Evolutionary conservation across 768 basidiomycete genomes (phyloP), one percentile per base, ranked within the genome.

Genomic region (Tulasnella sp.): DNA sequence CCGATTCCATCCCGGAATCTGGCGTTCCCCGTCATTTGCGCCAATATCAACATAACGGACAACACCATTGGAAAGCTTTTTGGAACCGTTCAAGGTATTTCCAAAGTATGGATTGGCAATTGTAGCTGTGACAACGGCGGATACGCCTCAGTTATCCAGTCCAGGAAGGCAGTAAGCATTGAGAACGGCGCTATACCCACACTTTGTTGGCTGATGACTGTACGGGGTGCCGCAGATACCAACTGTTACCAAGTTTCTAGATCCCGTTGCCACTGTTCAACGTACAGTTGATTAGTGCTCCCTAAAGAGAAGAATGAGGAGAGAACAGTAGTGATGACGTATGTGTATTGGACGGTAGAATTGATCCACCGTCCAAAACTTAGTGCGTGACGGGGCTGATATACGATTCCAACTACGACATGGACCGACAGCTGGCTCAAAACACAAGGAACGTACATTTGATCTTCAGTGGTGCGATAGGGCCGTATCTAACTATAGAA

Each of bases 401-500:
- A 26, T 13, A 9, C 3, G 7, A 32, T 45, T 13, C 34, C 23
- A 62, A 49, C 74, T 76, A 77, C 63, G 73, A 73, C 29, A 64
- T 73, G 34, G 76, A 77, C 64, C 73, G 74, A 56, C 67, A 69
- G 29, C 68, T 77, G 29, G 77, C 76, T 2, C 58, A 72, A 61
- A 67, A 70, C 29, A 74, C 74, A 17, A 69, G 63, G 30, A 74
- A 72, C 27, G 72, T 77, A 55, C 71, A 74, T 58, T 67, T 77
- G 15, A 65, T 68, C 23, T 38, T 67, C n/a, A 65, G 74, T n/a
- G 76, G 74, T 29, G 73, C 74, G 10, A 67, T 66, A 29, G 77
- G 77, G 8, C 68, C 71, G 5, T 78, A 77, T 62, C 77, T 76
- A 3, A 78, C 77, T 4, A 73, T 77, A 30, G 70, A 65, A 49